phyloP scores from a whole-genome alignment of 78 protist genomes.

The Paulinella micropora region DNA sequence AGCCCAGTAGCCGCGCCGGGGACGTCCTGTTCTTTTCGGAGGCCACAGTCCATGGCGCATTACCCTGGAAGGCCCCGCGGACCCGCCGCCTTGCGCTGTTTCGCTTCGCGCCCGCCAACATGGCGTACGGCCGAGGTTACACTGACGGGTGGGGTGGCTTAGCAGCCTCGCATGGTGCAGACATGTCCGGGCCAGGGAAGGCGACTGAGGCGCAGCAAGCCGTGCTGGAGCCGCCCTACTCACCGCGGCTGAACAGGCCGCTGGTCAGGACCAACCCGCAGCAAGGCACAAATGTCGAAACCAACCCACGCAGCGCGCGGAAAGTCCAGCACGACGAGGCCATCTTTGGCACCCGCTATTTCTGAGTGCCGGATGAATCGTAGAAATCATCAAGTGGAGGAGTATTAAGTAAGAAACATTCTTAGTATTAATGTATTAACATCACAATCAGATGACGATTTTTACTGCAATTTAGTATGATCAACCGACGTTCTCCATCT shows the following conservation, averaged over 20 bases:
- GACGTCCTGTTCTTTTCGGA: constrained; percentile 18
- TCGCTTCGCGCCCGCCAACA: constrained; percentile 22
- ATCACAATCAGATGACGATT: too few relatives aligned
- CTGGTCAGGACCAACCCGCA: not conserved
- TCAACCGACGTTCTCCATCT: too few relatives aligned
- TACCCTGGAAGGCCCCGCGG: not conserved
- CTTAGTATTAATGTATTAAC: too few relatives aligned
- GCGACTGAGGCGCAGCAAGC: not conserved
- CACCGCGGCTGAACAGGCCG: not conserved
- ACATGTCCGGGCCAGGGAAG: not conserved
- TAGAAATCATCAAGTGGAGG: too few relatives aligned
- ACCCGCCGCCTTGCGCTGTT: constrained; percentile 16
- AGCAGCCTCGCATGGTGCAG: not conserved
- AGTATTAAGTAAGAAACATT: too few relatives aligned
- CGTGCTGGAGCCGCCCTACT: constrained; percentile 15
- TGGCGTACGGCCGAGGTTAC: constrained; percentile 26
- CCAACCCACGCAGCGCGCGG: not conserved
- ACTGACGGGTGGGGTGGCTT: not conserved
- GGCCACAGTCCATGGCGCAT: constrained; percentile 24
- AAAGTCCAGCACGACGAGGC: not conserved
- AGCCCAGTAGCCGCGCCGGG: not conserved
- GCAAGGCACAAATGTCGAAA: not conserved
- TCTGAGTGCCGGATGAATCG: not conserved
- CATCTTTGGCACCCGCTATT: not conserved
- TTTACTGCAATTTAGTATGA: too few relatives aligned